phyloP scores from a whole-genome alignment of 108 stramenopile genomes.

The Fistulifera solaris region DNA sequence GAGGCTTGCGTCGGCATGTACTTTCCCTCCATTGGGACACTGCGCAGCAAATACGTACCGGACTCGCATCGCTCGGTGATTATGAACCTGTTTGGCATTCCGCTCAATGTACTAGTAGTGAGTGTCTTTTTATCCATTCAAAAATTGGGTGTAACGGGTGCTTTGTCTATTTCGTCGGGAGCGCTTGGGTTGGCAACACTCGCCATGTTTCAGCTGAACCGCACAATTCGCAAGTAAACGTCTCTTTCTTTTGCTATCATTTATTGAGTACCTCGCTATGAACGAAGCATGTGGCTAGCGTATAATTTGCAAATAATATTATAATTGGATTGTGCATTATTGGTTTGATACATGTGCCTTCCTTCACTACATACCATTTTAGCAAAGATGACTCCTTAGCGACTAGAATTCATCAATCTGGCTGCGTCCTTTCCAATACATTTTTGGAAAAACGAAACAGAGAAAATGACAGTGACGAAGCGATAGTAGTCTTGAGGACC shows the following conservation, averaged over 20 bases:
- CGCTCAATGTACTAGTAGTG: constrained; percentile 90
- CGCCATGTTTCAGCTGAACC: constrained; percentile 47
- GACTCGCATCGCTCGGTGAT: constrained; percentile 89
- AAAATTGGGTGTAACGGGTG: constrained; percentile 72
- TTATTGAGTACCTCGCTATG: too few species aligned
- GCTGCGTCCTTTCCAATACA: constrained; percentile 1
- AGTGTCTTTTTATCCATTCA: constrained; percentile 82
- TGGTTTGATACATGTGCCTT: too few species aligned
- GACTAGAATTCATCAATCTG: too few species aligned
- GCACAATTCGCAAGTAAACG: too few species aligned
- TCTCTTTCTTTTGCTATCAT: too few species aligned
- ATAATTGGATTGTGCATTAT: too few species aligned
- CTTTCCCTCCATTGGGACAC: constrained; percentile 91
- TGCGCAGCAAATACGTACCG: constrained; percentile 92
- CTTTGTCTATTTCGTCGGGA: constrained; percentile 62
- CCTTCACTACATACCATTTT: too few species aligned
- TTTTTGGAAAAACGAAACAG: constrained; percentile 11
- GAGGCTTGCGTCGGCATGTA: constrained; percentile 97
- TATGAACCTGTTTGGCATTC: constrained; percentile 96
- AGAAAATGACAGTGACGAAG: constrained; percentile 35
- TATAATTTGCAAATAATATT: too few species aligned
- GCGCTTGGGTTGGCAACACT: constrained; percentile 71
- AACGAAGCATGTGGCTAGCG: too few species aligned
- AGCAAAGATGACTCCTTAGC: too few species aligned
- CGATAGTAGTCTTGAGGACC: constrained; percentile 44